A percentile compares a stretch with the other conserved stretches of the same genome.
These are phyloP conservation scores for Candida golubevii DNA, from an alignment of 805 yeast species.

Conservation along the genomic window DNA sequence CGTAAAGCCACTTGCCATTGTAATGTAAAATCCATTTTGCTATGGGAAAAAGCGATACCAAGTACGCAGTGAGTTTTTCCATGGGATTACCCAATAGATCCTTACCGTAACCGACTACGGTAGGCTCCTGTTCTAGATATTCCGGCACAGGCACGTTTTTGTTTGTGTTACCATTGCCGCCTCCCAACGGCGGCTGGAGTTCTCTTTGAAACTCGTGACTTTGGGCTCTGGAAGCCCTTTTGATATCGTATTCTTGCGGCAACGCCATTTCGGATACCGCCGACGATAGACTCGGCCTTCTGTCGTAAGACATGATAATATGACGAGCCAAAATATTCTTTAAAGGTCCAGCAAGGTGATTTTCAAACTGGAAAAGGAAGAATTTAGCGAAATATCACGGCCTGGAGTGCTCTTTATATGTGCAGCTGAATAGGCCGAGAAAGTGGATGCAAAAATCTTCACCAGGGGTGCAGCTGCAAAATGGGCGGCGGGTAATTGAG, in stretches of 20 bases:
- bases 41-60: constrained; percentile 71
- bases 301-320: constrained; percentile 2
- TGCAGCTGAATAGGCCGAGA: too few species aligned
- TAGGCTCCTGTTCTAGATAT: constrained; percentile 30
- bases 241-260: constrained; percentile 15
- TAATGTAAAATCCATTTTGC: constrained; percentile 81
- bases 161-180: background rate
- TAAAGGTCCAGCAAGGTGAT: too few species aligned
- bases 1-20: constrained; percentile 71
- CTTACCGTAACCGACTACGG: constrained; percentile 31
- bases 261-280: constrained; percentile 13
- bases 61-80: constrained; percentile 40
- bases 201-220: constrained; percentile 19
- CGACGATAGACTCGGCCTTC: constrained; percentile 1
- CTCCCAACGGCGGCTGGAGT: constrained; percentile 10
- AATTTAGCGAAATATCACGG: too few species aligned
- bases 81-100: constrained; percentile 36
- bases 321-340: too few species aligned
- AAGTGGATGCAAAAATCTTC: too few species aligned
- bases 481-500: too few species aligned
- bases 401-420: too few species aligned
- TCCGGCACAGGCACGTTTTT: constrained; percentile 30
- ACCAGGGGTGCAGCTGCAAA: too few species aligned
- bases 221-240: constrained; percentile 9
- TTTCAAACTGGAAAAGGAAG: too few species aligned